Base-by-base conservation (phyloP, 2,329 filamentous ascomycete species). In the Cytospora leucostoma region DNA sequence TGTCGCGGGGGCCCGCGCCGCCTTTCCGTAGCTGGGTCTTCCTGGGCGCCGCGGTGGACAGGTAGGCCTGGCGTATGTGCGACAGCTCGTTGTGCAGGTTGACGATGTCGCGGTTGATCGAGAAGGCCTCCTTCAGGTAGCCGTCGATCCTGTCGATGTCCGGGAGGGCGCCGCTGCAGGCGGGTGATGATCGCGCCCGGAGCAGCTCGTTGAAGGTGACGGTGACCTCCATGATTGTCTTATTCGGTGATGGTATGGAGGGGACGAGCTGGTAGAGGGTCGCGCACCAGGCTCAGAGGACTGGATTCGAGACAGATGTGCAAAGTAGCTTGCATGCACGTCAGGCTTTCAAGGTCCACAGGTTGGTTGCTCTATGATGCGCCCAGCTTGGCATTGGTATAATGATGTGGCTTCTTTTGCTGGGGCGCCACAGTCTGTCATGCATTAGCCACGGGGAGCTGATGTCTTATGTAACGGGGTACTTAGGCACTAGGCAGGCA, bases 41-140 rank as follows among this genome's bases (percentile, higher is more conserved):
- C 67, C 87, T 85, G 27, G 88, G 85, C 67, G 85, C 84, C 7
- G 89, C 86, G 27, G 90, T 93, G 37, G 93, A 95, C 58, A 99
- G 90, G 78, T 99, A 99, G 64, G 93, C 88, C 70, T 93, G 91
- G 65, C 94, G 91, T 71, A 97, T 92, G 65, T 88, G 86, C 72
- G 86, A 87, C 21, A 99, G 88, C 71, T 97, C 92, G 68, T 80
- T 80, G 70, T 92, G 88, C 40, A 99, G 86, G 57, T 89, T 91
- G 66, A 85, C 78, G 66, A 98, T 96, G 74, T 96, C 92, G 8
- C 88, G 84, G 74, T 96, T 95, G 75, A 98, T 97, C 74, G 90
- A 87, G 77, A 96, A 95, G 59, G 95, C 95, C 77, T 98, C 94
- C 73, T 94, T 93, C 38, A 98, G 80, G 74, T 98, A 99, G 71